Conservation (phyloP, 1,284 basidiomycete genomes). For the Ceratobasidium sp. region DNA sequence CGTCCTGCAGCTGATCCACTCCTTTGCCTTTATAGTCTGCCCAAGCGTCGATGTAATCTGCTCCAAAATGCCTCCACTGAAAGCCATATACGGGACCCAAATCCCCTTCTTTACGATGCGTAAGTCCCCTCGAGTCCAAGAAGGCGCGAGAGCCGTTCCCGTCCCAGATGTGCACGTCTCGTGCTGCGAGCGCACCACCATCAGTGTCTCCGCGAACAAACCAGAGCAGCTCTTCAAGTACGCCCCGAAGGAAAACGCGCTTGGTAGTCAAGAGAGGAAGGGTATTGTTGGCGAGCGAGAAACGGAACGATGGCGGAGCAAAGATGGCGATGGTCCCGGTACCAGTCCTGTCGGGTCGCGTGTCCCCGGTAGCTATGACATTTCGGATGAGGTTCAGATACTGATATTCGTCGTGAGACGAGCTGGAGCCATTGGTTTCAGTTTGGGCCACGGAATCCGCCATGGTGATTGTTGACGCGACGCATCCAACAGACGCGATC, state of each 20-base stretch:
- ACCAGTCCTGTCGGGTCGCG: slow-evolving; percentile 87
- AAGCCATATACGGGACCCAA: slow-evolving; percentile 98
- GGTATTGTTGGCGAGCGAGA: slow-evolving; percentile 75
- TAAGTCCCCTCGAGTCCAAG: slow-evolving; percentile 82
- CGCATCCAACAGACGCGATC: not conserved
- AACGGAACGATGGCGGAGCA: slow-evolving; percentile 86
- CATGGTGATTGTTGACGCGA: slow-evolving; percentile 32
- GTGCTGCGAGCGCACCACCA: slow-evolving; percentile 75
- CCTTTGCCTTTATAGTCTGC: slow-evolving; percentile 86
- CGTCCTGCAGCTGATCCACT: slow-evolving; percentile 90
- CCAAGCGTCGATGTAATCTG: slow-evolving; percentile 83
- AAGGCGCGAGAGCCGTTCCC: slow-evolving; percentile 93
- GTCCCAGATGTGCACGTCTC: slow-evolving; percentile 97
- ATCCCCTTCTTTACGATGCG: slow-evolving; percentile 88
- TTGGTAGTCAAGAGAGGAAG: slow-evolving; percentile 96
- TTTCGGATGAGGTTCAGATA: slow-evolving; percentile 82
- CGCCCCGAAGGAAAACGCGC: slow-evolving; percentile 89
- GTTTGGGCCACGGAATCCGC: not conserved
- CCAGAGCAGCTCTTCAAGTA: slow-evolving; percentile 96
- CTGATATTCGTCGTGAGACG: slow-evolving; percentile 74
- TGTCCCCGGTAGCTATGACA: slow-evolving; percentile 77
- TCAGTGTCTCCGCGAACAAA: slow-evolving; percentile 90
- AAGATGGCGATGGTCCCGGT: slow-evolving; percentile 92
- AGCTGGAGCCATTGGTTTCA: slow-evolving; percentile 4
- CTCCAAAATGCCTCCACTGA: slow-evolving; percentile 98